Base-by-base conservation (phyloP, 2,329 filamentous ascomycete genomes). In the Coleophoma eucalyptorum region DNA sequence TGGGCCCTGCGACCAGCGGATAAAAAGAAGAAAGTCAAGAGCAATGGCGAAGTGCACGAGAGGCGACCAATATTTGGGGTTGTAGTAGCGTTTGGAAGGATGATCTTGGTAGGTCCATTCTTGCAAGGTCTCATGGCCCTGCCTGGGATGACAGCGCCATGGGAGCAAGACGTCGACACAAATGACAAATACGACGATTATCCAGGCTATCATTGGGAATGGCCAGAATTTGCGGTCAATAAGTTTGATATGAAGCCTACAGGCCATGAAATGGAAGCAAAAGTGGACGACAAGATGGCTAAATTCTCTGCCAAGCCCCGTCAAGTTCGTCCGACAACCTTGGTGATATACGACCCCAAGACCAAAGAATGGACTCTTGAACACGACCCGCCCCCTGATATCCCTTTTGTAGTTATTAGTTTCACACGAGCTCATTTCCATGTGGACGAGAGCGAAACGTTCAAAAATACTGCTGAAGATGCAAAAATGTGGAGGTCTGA, bases 141-240 rank as follows among this genome's bases (percentile, higher is more conserved):
- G 15, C 58, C 56, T 3, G 19, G 40, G 3, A 48, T 50, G 1
- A 49, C 50, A n/a, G 50, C 54, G 2, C 43, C 45, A 15, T 59
- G 55, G 55, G 52, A 58, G 5, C 35, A 38, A 38, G 50, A 58
- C 31, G 57, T 38, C 5, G 55, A 58, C 7, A 43, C 56, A 3
- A 43, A 46, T 13, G 53, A 56, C 7, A 54, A 49, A 5, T 62
- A 62, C 31, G 59, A 54, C 1, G 56, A 62, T 15, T 61, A 55
- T 43, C 58, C 58, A 4, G 55, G 50, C 2, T 61, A 60, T 18
- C 52, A 61, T 43, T 64, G 59, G 59, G 50, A 59, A 42, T 64
- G 59, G 59, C 53, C 61, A 0, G 62, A 62, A 19, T 55, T 62
- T 42, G 56, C 57, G 4, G 58, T 57, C 38, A 64, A 64, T 37